Conservation (phyloP, 768 basidiomycete genomes). For the Hebeloma cylindrosporum region DNA sequence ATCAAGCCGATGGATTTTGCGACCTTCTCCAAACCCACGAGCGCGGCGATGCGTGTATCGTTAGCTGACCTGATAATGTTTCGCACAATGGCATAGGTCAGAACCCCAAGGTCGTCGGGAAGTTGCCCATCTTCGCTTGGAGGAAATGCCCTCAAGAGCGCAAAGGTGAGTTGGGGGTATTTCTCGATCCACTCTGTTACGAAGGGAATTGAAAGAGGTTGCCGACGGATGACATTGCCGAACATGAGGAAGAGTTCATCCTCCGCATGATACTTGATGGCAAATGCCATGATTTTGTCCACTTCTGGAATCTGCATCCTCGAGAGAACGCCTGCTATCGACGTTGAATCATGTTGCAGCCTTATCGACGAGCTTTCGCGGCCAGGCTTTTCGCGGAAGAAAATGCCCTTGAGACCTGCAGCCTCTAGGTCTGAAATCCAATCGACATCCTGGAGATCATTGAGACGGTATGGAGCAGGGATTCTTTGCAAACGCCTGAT, state of each 20-base stretch:
- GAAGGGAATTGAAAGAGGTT: slow-evolving; percentile 27
- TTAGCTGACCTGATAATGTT: slow-evolving; percentile 58
- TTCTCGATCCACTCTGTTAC: slow-evolving; percentile 45
- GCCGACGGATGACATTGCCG: slow-evolving; percentile 32
- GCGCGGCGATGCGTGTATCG: slow-evolving; percentile 49
- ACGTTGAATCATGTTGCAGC: slow-evolving; percentile 26
- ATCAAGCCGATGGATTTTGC: slow-evolving; percentile 42
- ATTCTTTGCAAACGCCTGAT: slow-evolving; percentile 48
- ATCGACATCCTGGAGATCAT: slow-evolving; percentile 40
- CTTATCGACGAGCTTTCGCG: slow-evolving; percentile 11
- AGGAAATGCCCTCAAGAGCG: slow-evolving; percentile 47
- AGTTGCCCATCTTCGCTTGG: slow-evolving; percentile 38
- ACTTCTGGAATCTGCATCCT: slow-evolving; percentile 29
- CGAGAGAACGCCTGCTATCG: slow-evolving; percentile 26
- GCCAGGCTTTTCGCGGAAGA: slow-evolving; percentile 27
- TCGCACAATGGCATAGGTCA: slow-evolving; percentile 38
- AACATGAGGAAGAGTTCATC: slow-evolving; percentile 56
- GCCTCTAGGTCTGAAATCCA: slow-evolving; percentile 36
- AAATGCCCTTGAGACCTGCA: slow-evolving; percentile 28
- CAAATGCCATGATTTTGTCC: slow-evolving; percentile 39
- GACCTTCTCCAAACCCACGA: slow-evolving; percentile 60
- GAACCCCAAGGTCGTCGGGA: slow-evolving; percentile 28
- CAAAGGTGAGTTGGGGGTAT: slow-evolving; percentile 55
- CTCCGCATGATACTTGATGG: slow-evolving; percentile 52
- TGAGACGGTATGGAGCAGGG: slow-evolving; percentile 40